Percentiles rank a stretch among this genome's conserved stretches.
These are phyloP conservation scores for Ogataea thermomethanolica DNA, from an alignment of 805 yeast genomes.

Conservation along the genomic window DNA sequence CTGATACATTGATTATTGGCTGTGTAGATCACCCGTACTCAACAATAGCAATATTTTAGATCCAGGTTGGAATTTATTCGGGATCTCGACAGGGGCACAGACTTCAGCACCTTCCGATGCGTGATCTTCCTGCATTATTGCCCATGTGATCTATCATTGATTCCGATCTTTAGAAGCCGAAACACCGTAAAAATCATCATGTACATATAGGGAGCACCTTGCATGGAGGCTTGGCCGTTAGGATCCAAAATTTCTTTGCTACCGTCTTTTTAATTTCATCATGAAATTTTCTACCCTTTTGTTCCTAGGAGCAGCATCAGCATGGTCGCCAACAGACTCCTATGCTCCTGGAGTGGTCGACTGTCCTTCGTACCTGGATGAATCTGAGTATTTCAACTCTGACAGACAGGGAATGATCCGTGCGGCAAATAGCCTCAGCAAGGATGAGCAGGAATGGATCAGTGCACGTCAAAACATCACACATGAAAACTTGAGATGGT, in stretches of 20 bases:
- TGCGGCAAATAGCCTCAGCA: constrained; percentile 45
- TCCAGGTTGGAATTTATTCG: too few relatives aligned
- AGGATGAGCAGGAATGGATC: constrained; percentile 52
- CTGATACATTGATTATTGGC: too few relatives aligned
- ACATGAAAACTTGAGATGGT: constrained; percentile 42
- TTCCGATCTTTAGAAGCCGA: too few relatives aligned
- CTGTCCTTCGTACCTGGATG: constrained; percentile 43
- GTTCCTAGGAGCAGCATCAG: constrained; percentile 9
- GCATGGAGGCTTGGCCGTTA: not conserved
- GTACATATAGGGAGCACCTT: too few relatives aligned
- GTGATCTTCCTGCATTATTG: too few relatives aligned
- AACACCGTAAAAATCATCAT: too few relatives aligned
- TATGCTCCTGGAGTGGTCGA: constrained; percentile 60
- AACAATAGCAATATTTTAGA: too few relatives aligned
- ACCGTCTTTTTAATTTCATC: too few relatives aligned
- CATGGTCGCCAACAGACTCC: constrained; percentile 54
- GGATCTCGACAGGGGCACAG: too few relatives aligned
- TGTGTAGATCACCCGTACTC: too few relatives aligned
- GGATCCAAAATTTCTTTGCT: not conserved
- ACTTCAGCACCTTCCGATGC: too few relatives aligned
- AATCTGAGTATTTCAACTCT: constrained; percentile 14
- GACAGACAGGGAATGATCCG: constrained; percentile 34
- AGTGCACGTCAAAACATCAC: constrained; percentile 44
- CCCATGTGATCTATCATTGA: too few relatives aligned
- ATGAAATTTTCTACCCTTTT: constrained; percentile 2